A percentile compares a stretch with the other conserved stretches of the same genome.
phyloP scores from a whole-genome alignment of 805 yeast species.

The Millerago galiae region DNA sequence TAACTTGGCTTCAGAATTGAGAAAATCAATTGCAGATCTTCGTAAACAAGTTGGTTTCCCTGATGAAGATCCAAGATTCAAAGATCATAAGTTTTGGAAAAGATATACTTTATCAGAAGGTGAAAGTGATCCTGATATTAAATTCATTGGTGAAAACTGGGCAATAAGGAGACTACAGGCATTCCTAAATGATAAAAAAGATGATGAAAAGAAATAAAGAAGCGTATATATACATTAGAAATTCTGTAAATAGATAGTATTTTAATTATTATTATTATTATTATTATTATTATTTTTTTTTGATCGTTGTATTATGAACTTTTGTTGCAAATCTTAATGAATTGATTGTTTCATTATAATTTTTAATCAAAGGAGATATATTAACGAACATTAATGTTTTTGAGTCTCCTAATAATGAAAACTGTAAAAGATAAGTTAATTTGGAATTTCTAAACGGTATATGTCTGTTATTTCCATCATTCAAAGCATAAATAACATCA shows the following conservation, averaged over 20 bases:
- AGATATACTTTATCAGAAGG: constrained; percentile 61
- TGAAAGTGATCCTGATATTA: constrained; percentile 55
- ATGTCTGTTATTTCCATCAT: constrained; percentile 45
- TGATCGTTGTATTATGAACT: constrained; percentile 51
- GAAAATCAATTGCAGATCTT: constrained; percentile 52
- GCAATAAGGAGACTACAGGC: constrained; percentile 67
- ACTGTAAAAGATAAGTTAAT: constrained; percentile 77
- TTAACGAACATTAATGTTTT: constrained; percentile 93
- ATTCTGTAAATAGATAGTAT: neutral
- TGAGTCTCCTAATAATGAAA: constrained; percentile 78
- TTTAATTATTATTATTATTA: neutral
- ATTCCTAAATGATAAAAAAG: constrained; percentile 23
- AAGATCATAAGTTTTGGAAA: constrained; percentile 70
- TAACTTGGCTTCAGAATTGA: constrained; percentile 58
- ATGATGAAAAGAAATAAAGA: neutral
- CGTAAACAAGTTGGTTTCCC: constrained; percentile 38
- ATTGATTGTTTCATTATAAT: constrained; percentile 72
- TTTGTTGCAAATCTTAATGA: constrained; percentile 87
- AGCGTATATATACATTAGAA: neutral
- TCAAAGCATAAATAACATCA: constrained; percentile 76
- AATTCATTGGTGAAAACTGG: constrained; percentile 78
- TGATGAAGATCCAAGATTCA: constrained; percentile 65
- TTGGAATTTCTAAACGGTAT: constrained; percentile 94
- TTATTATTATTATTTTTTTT: neutral
- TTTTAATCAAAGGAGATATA: constrained; percentile 57